These are phyloP conservation scores for Penicillium herquei DNA, from an alignment of 495 filamentous ascomycete genomes.

Conservation along the genomic window DNA sequence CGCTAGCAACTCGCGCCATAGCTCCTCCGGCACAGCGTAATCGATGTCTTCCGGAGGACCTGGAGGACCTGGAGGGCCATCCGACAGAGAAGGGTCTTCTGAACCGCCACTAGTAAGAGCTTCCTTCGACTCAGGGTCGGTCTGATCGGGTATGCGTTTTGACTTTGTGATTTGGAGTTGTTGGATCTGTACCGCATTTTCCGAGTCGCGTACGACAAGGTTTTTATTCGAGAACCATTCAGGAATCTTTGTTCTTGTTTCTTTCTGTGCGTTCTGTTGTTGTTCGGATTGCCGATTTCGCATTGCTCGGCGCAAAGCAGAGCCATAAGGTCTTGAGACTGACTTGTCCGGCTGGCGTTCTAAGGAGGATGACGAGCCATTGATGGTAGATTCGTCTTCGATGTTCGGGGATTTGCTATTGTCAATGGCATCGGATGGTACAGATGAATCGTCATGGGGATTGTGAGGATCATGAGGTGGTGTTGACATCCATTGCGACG, in stretches of 20 bases:
- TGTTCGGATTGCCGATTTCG: slow-evolving; percentile 31
- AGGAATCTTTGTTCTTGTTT: slow-evolving; percentile 26
- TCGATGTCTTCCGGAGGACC: slow-evolving; percentile 12
- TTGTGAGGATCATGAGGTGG: slow-evolving; percentile 31
- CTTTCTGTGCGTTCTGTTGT: slow-evolving; percentile 14
- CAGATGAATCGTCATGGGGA: slow-evolving; percentile 24
- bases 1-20: slow-evolving; percentile 42
- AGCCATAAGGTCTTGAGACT: slow-evolving; percentile 36
- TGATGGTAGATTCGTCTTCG: slow-evolving; percentile 13
- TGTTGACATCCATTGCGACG: slow-evolving; percentile 34
- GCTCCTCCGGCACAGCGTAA: slow-evolving; percentile 35
- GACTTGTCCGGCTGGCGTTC: slow-evolving; percentile 23
- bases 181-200: slow-evolving; percentile 2
- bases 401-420: slow-evolving; percentile 22
- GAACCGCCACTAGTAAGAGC: slow-evolving; percentile 8
- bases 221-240: slow-evolving; percentile 43
- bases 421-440: slow-evolving; percentile 22
- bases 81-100: slow-evolving; percentile 15
- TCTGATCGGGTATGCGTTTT: slow-evolving; percentile 6
- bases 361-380: slow-evolving; percentile 9
- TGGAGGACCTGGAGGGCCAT: slow-evolving; percentile 12
- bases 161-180: slow-evolving; percentile 29
- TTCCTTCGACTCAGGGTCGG: neutral
- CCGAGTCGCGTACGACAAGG: slow-evolving; percentile 20
- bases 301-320: slow-evolving; percentile 39